Base-by-base conservation (phyloP, 2,329 filamentous ascomycete species). In the Neonectria punicea region DNA sequence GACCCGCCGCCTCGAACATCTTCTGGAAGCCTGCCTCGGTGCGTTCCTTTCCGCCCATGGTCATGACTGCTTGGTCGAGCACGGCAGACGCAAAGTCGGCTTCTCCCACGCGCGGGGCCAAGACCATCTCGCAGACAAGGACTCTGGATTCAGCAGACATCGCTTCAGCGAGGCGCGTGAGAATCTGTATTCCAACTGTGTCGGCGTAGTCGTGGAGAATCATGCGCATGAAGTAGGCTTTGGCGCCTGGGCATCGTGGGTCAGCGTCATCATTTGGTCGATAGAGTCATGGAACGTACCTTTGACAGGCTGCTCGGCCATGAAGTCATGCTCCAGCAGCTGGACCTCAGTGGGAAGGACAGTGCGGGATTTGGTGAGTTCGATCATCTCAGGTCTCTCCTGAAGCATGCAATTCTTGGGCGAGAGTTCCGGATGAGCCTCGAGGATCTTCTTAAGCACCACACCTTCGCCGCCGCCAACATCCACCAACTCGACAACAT, bases 171-270 rank as follows among this genome's bases (percentile, higher is more conserved):
- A 78, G 65, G 3, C 67, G 67, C 20, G 58, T 64, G n/a, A 79
- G 68, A 10, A 78, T 77, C 44, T 71, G 28, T 11, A 74, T 70
- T 10, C 74, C 70, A 3, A 75, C 72, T 0, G 36, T 9, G 41
- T 79, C 76, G 25, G 73, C 58, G 53, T 76, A 78, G 63, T 79
- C 75, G 61, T 78, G 77, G 2, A 79, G 67, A 49, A 78, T 77
- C 72, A 75, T 75, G 43, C 74, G 75, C 74, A 79, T 76, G 53
- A 78, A 79, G 61, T 79, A 79, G 5, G 74, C 76, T 53, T 74
- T 75, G 22, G 77, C 77, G n/a, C 75, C 76, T 78, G n/a, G 22
- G 30, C 25, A 5, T 1, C 25, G 2, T 9, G 16, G 7, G 25
- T 67, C 5, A 69, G 55, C 4, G 14, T n/a, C 7, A 30, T 2